A percentile compares a stretch with the other conserved stretches of the same genome.
Conservation (phyloP, 2,329 filamentous ascomycete species). For the Epichloe brachyelytri region DNA sequence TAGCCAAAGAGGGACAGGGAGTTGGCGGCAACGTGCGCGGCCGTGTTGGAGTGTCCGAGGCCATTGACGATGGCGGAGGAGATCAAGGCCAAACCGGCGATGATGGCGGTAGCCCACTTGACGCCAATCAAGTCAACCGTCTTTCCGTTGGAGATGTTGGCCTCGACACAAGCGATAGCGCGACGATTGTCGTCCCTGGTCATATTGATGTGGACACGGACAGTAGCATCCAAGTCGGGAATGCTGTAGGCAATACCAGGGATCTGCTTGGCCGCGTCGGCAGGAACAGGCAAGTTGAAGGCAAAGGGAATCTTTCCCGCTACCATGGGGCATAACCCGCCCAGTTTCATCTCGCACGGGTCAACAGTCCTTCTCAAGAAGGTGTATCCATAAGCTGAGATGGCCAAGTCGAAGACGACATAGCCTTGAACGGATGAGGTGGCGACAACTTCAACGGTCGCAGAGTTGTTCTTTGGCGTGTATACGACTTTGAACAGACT, state of each 20-base stretch:
- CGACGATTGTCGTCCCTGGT: slow-evolving; percentile 37
- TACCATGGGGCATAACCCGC: slow-evolving; percentile 82
- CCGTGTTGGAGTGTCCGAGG: slow-evolving; percentile 83
- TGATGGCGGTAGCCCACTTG: slow-evolving; percentile 79
- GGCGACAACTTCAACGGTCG: slow-evolving; percentile 64
- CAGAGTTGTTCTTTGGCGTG: slow-evolving; percentile 60
- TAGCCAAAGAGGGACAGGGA: slow-evolving; percentile 88
- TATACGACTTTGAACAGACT: slow-evolving; percentile 79
- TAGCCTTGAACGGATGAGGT: slow-evolving; percentile 73
- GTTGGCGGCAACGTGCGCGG: slow-evolving; percentile 86
- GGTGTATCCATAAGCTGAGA: slow-evolving; percentile 73
- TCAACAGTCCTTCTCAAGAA: slow-evolving; percentile 56
- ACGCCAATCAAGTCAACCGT: slow-evolving; percentile 82
- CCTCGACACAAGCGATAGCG: slow-evolving; percentile 75
- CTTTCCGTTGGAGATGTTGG: slow-evolving; percentile 78
- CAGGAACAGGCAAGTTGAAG: slow-evolving; percentile 51
- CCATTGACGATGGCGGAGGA: slow-evolving; percentile 83
- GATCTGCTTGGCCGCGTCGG: slow-evolving; percentile 48
- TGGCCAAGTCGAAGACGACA: slow-evolving; percentile 61
- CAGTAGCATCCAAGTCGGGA: slow-evolving; percentile 79
- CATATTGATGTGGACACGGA: slow-evolving; percentile 69
- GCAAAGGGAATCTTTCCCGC: slow-evolving; percentile 65
- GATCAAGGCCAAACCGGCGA: slow-evolving; percentile 70
- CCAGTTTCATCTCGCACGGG: slow-evolving; percentile 58
- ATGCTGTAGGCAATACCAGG: slow-evolving; percentile 80